Conservation (phyloP, 2,329 filamentous ascomycete genomes). For the Aspergillus clavatus region DNA sequence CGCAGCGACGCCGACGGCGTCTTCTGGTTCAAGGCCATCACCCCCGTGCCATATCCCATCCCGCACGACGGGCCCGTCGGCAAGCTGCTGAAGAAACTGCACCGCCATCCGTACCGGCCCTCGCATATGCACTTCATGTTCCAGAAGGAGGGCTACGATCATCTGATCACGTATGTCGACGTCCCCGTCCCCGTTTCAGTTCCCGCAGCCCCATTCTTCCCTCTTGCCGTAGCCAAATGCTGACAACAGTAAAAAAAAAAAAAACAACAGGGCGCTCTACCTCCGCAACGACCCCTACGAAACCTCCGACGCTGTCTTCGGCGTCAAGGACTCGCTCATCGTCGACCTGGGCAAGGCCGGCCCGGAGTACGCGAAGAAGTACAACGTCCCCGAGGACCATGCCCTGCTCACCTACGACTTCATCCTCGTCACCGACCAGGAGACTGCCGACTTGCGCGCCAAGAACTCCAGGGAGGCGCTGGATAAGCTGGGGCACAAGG, state of each 20-base stretch:
- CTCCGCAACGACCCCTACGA: slow-evolving; percentile 75
- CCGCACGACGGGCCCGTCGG: slow-evolving; percentile 81
- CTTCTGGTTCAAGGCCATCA: slow-evolving; percentile 83
- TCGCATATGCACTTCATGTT: slow-evolving; percentile 89
- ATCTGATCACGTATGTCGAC: slow-evolving; percentile 75
- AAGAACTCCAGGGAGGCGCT: slow-evolving; percentile 63
- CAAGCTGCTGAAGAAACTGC: slow-evolving; percentile 58
- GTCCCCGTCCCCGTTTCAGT: too few relatives aligned
- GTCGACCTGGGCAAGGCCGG: slow-evolving; percentile 57
- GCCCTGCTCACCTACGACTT: slow-evolving; percentile 69
- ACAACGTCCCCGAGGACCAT: slow-evolving; percentile 59
- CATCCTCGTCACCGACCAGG: slow-evolving; percentile 66
- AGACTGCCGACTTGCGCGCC: slow-evolving; percentile 63
- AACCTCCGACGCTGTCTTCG: slow-evolving; percentile 78
- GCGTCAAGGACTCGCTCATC: slow-evolving; percentile 76
- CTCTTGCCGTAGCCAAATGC: background rate
- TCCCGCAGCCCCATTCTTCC: background rate
- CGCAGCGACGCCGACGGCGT: slow-evolving; percentile 63
- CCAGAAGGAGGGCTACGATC: slow-evolving; percentile 70
- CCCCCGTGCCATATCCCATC: slow-evolving; percentile 80
- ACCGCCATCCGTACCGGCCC: slow-evolving; percentile 73
- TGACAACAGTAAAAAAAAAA: too few relatives aligned
- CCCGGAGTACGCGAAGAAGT: slow-evolving; percentile 53
- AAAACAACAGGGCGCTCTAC: slow-evolving; percentile 73
- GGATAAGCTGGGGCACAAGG: slow-evolving; percentile 59